These are phyloP conservation scores for Quercus bicolor DNA, from an alignment of 306 rosid genomes.

Conservation along the genomic window DNA sequence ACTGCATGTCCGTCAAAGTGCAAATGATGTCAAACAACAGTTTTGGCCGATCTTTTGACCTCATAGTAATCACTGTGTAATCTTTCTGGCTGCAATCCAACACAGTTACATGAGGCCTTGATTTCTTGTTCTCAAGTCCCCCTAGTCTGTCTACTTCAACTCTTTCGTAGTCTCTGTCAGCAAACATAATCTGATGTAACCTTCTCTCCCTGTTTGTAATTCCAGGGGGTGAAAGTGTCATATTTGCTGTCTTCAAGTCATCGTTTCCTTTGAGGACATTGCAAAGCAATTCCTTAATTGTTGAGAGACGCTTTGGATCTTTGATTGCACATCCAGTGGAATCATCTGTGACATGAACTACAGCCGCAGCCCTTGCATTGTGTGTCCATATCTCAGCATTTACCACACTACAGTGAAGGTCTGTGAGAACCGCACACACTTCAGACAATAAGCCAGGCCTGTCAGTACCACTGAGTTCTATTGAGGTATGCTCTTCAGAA, in stretches of 20 bases:
- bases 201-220: conserved; percentile 78
- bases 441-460: conserved; percentile 94
- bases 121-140: conserved; percentile 37
- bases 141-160: conserved; percentile 41
- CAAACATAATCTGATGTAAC: conserved; percentile 93
- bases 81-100: conserved; percentile 74
- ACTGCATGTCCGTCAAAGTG: conserved; percentile 96
- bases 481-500: conserved; percentile 83
- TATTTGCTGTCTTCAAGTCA: conserved; percentile 69
- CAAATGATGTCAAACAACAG: conserved; percentile 87
- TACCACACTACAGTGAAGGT: conserved; percentile 81
- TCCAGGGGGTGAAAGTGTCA: conserved; percentile 68
- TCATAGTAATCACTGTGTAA: conserved; percentile 74
- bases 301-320: conserved; percentile 58
- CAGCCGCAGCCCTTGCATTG: conserved; percentile 87
- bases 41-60: conserved; percentile 85
- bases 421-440: conserved; percentile 88
- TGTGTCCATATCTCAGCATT: conserved; percentile 99
- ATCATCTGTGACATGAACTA: conserved; percentile 80
- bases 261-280: conserved; percentile 70
- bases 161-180: conserved; percentile 87
- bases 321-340: conserved; percentile 60
- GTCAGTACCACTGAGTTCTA: conserved; percentile 91
- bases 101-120: conserved; percentile 64
- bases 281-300: conserved; percentile 73